Percentiles rank a stretch among this genome's conserved stretches.
These are phyloP conservation scores for Phylloporus scabripes DNA, from an alignment of 768 basidiomycete species.

Conservation along the genomic window DNA sequence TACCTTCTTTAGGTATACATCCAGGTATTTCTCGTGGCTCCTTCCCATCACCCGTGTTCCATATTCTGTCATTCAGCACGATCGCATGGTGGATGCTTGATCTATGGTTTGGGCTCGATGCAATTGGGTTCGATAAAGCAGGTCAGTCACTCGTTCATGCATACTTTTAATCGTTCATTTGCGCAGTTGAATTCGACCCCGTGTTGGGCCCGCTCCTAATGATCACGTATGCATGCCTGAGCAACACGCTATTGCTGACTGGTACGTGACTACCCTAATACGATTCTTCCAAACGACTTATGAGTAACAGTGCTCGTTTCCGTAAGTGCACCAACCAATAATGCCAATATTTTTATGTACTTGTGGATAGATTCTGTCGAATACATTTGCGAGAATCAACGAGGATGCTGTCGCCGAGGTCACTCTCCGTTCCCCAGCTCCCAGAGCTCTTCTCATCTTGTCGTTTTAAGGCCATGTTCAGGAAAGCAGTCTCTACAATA, in stretches of 20 bases:
- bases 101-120: slow-evolving; percentile 92
- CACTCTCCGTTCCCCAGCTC: slow-evolving; percentile 1
- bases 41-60: neutral
- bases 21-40: slow-evolving; percentile 29
- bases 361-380: slow-evolving; percentile 73
- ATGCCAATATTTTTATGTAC: slow-evolving; percentile 2
- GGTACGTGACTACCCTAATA: slow-evolving; percentile 40
- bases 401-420: slow-evolving; percentile 93
- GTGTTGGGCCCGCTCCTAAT: slow-evolving; percentile 89
- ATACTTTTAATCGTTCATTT: slow-evolving; percentile 2
- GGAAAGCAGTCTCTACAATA: slow-evolving; percentile 88
- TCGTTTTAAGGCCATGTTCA: slow-evolving; percentile 75
- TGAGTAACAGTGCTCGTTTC: slow-evolving; percentile 65
- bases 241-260: slow-evolving; percentile 88
- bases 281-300: neutral
- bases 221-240: slow-evolving; percentile 87
- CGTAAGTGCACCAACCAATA: slow-evolving; percentile 36
- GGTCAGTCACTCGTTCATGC: slow-evolving; percentile 42
- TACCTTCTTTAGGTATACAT: slow-evolving; percentile 26
- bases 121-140: slow-evolving; percentile 78
- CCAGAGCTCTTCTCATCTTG: neutral
- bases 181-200: slow-evolving; percentile 69
- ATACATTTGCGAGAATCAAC: slow-evolving; percentile 91
- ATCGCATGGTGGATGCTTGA: slow-evolving; percentile 97
- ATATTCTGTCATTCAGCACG: slow-evolving; percentile 32